These are phyloP conservation scores for Vicia villosa DNA, from an alignment of 306 rosid genomes.

Conservation along the genomic window DNA sequence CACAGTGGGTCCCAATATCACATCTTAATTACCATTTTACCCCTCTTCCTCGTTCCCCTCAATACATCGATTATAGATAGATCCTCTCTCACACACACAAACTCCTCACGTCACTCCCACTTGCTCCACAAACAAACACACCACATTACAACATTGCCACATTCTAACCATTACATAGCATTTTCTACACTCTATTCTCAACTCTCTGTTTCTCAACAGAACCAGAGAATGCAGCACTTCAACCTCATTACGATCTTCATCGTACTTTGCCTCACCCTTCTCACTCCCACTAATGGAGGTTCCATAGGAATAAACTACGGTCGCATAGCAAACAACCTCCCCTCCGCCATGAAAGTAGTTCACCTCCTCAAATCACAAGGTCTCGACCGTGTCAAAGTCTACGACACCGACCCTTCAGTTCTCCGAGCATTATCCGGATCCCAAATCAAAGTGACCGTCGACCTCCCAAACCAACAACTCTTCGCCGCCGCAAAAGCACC, in stretches of 20 bases:
- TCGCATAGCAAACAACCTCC: constrained; percentile 80
- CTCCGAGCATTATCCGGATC: constrained; percentile 72
- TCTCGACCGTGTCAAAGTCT: constrained; percentile 67
- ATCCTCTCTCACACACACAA: neutral
- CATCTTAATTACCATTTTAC: neutral
- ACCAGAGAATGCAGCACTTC: constrained; percentile 50
- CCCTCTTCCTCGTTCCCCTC: constrained; percentile 36
- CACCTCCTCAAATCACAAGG: constrained; percentile 71
- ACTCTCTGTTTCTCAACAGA: constrained; percentile 44
- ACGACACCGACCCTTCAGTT: constrained; percentile 89
- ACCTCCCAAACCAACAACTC: constrained; percentile 89
- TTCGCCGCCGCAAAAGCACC: constrained; percentile 59
- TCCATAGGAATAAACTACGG: constrained; percentile 95
- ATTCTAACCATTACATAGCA: neutral
- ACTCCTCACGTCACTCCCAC: constrained; percentile 29
- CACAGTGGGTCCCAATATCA: constrained; percentile 31
- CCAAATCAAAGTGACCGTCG: constrained; percentile 78
- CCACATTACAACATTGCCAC: constrained; percentile 1
- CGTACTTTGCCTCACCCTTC: constrained; percentile 36
- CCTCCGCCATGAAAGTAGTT: constrained; percentile 70
- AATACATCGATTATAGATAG: constrained; percentile 1
- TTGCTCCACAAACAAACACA: constrained; percentile 12
- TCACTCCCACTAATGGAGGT: constrained; percentile 61
- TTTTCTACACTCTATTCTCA: neutral
- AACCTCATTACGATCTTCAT: constrained; percentile 30